Percentiles rank a stretch among this genome's conserved stretches.
Evolutionary conservation across 176 grass and related monocot species (phyloP).

Genomic region (Canna indica): DNA sequence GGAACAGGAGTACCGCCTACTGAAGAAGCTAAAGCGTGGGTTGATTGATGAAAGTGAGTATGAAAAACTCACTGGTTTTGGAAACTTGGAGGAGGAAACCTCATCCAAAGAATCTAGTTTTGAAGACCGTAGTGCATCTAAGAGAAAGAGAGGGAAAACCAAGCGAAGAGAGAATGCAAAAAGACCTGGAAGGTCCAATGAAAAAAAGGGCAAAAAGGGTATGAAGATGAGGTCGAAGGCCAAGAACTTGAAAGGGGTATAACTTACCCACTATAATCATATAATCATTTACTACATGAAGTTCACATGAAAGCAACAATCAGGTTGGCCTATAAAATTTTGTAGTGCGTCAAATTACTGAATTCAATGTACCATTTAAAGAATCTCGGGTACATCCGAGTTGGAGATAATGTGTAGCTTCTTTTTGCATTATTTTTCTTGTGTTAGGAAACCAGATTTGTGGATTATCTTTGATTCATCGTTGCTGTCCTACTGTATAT

Average conservation of each 20-base stretch:
- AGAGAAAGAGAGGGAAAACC: not conserved
- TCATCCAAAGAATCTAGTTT: conserved; percentile 17
- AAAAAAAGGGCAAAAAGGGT: not conserved
- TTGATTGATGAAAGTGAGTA: conserved; percentile 73
- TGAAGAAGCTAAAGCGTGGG: conserved; percentile 82
- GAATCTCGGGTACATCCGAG: not conserved
- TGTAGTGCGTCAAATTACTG: not conserved
- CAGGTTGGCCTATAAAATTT: not conserved
- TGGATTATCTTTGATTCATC: too few relatives aligned
- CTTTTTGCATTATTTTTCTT: too few relatives aligned
- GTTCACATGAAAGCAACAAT: not conserved
- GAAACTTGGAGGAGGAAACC: conserved; percentile 30
- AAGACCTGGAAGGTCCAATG: not conserved
- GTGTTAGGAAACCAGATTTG: too few relatives aligned
- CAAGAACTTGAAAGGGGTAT: not conserved
- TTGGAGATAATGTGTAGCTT: too few relatives aligned
- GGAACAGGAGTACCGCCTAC: conserved; percentile 53
- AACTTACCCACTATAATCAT: not conserved
- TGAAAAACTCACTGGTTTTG: conserved; percentile 71
- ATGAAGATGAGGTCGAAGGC: not conserved
- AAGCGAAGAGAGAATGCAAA: not conserved
- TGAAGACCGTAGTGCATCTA: not conserved
- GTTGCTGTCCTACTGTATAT: too few relatives aligned
- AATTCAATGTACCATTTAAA: not conserved
- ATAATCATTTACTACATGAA: not conserved